Base-by-base conservation (phyloP, 1,284 basidiomycete genomes). In the Anthracocystis panici-leucophaei region DNA sequence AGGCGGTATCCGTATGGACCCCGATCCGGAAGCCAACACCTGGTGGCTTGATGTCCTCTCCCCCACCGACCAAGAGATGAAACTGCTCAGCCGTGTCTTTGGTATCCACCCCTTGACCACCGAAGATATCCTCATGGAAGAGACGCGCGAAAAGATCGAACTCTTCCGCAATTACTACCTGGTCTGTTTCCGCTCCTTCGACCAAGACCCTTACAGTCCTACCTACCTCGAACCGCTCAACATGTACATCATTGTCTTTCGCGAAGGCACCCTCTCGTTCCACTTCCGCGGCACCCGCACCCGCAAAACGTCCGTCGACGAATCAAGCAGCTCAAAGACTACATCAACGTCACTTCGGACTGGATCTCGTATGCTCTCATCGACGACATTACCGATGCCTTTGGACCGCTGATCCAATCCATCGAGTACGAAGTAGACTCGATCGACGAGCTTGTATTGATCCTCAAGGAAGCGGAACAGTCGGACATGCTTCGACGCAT, bases 281-380 rank as follows among this genome's bases (percentile, higher is more conserved):
- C 97, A 99, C 86, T 99, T 97, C 89, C 89, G 94, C 35, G 93
- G 93, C 14, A 98, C 97, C 0, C 97, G 0, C 97, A 99, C 83
- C 95, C 97, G 2, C 95, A 97, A 83, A 98, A 97, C 85, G 97
- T 99, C 35, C 92, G 97, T 12, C 89, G 96, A 42, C 93, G 97
- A 35, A 99, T 99, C 86, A 98, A 98, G 87, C 97, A 99, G 86
- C 92, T 99, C 74, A 97, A 97, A 85, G 97, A 99, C 88, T 99
- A 98, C 87, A 99, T 99, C 86, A 93, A 91, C 74, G 97, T 99
- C 78, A 98, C 97, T 0, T 97, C 95, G 4, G 97, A 99, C 87
- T 99, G 97, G 97, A 99, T 99, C 80, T 98, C 95, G 14, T 99
- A 99, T 82, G 97, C 97, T 18, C 90, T 99, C 66, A 99, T 99